These are phyloP conservation scores for Paspalum vaginatum DNA, from an alignment of 176 grass and related monocot species.

Conservation along the genomic window DNA sequence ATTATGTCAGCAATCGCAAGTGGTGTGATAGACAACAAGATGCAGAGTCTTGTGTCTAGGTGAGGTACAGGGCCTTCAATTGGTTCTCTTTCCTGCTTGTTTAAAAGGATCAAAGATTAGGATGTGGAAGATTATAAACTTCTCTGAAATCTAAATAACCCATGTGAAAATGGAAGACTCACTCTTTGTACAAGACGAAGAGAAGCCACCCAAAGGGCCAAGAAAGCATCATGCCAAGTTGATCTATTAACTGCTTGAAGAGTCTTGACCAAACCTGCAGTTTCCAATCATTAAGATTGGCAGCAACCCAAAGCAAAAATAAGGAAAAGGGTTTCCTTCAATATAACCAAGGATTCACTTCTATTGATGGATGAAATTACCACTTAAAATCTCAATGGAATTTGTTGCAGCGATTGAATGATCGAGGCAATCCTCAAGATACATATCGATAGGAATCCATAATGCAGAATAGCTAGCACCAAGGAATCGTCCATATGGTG, in stretches of 20 bases:
- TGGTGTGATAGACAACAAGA: slow-evolving; percentile 87
- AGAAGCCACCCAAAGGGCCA: slow-evolving; percentile 93
- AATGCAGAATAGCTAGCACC: slow-evolving; percentile 66
- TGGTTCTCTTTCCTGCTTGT: slow-evolving; percentile 88
- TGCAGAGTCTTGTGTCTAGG: slow-evolving; percentile 84
- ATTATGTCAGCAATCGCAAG: slow-evolving; percentile 85
- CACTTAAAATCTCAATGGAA: slow-evolving; percentile 92
- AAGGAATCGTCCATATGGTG: slow-evolving; percentile 57
- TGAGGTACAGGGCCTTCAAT: slow-evolving; percentile 92
- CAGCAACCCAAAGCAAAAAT: neutral
- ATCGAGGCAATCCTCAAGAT: slow-evolving; percentile 96
- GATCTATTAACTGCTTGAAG: slow-evolving; percentile 86
- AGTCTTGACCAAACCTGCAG: slow-evolving; percentile 89
- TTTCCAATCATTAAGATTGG: slow-evolving; percentile 28
- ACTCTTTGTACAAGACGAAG: slow-evolving; percentile 96
- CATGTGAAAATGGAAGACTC: slow-evolving; percentile 38
- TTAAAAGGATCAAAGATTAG: slow-evolving; percentile 43
- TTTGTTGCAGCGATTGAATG: slow-evolving; percentile 81
- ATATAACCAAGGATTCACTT: slow-evolving; percentile 13
- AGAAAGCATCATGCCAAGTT: slow-evolving; percentile 92
- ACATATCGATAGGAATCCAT: slow-evolving; percentile 94
- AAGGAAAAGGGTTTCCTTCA: neutral
- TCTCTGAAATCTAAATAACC: neutral
- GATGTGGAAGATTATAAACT: slow-evolving; percentile 28
- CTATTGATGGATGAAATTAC: slow-evolving; percentile 52